Evolutionary conservation across 2,329 filamentous ascomycete species (phyloP).

Genomic region (Alternaria angustiovoidea): DNA sequence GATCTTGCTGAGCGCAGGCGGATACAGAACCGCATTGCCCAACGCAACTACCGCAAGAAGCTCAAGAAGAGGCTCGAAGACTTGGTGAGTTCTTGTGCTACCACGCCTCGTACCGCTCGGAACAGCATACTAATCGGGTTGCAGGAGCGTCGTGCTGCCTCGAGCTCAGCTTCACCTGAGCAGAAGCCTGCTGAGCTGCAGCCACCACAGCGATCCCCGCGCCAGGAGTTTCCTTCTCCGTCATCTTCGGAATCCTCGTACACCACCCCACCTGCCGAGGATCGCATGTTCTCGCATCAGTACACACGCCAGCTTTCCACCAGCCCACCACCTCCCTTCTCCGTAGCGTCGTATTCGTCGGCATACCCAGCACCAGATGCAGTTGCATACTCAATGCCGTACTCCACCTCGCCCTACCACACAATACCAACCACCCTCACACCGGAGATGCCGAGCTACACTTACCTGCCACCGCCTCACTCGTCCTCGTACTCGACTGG

Average conservation of each 20-base stretch:
- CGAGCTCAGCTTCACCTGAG: constrained; percentile 67
- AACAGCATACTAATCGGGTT: constrained; percentile 26
- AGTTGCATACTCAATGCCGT: constrained; percentile 65
- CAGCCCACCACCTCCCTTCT: constrained; percentile 74
- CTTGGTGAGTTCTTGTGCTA: constrained; percentile 54
- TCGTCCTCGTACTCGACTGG: constrained; percentile 61
- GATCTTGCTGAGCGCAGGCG: constrained; percentile 92
- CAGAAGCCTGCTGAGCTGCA: constrained; percentile 64
- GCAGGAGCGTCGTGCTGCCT: constrained; percentile 74
- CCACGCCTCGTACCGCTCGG: constrained; percentile 18
- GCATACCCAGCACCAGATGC: constrained; percentile 73
- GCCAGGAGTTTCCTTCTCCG: constrained; percentile 48
- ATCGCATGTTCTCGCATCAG: constrained; percentile 71
- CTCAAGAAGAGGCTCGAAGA: constrained; percentile 89
- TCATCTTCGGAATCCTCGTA: constrained; percentile 49
- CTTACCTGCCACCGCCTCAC: constrained; percentile 63
- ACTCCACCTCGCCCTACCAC: constrained; percentile 55
- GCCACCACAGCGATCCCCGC: constrained; percentile 45
- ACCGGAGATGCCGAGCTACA: constrained; percentile 57
- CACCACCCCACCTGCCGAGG: constrained; percentile 68
- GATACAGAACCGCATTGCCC: constrained; percentile 97
- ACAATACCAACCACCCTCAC: constrained; percentile 49
- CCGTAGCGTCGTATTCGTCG: constrained; percentile 63
- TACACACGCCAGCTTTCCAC: constrained; percentile 74
- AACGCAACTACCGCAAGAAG: constrained; percentile 97